Evolutionary conservation across 208 protist genomes (phyloP).

Genomic region (Balamuthia mandrillaris): DNA sequence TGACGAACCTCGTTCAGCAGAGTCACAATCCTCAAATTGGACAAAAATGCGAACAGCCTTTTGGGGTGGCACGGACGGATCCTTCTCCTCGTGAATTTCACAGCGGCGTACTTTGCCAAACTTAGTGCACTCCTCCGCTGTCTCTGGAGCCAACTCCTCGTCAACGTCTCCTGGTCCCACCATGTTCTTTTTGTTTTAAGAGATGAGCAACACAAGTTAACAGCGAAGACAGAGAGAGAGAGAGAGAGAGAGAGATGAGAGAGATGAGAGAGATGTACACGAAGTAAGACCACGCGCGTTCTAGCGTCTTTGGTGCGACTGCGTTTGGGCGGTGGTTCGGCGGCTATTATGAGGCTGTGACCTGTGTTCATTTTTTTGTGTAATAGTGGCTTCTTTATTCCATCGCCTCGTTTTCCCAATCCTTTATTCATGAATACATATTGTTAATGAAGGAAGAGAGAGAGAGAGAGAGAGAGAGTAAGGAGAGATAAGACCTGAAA

Average conservation of each 20-base stretch:
- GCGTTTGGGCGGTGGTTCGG: background rate
- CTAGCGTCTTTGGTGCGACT: background rate
- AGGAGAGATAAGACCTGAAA: background rate
- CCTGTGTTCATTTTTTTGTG: constrained; percentile 3
- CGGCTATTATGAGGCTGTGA: background rate
- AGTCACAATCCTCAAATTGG: background rate
- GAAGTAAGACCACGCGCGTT: background rate
- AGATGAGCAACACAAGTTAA: background rate
- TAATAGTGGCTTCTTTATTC: constrained; percentile 30
- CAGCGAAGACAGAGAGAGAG: too few relatives aligned
- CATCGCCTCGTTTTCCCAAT: constrained; percentile 8
- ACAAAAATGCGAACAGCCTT: constrained; percentile 44
- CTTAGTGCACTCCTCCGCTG: constrained; percentile 41
- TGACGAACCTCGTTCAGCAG: constrained; percentile 29
- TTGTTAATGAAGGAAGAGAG: background rate
- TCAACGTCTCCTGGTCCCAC: constrained; percentile 53
- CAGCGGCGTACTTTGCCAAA: constrained; percentile 17
- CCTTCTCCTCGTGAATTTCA: constrained; percentile 2
- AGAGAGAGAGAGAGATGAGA: too few relatives aligned
- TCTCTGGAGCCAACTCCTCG: constrained; percentile 34
- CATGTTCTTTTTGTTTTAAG: constrained; percentile 27
- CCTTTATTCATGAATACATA: background rate
- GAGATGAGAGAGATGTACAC: too few relatives aligned
- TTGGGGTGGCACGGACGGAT: constrained; percentile 1
- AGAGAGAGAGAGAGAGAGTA: background rate